Evolutionary conservation across 116 monocot species (phyloP).

Genomic region (Cymodocea nodosa): DNA sequence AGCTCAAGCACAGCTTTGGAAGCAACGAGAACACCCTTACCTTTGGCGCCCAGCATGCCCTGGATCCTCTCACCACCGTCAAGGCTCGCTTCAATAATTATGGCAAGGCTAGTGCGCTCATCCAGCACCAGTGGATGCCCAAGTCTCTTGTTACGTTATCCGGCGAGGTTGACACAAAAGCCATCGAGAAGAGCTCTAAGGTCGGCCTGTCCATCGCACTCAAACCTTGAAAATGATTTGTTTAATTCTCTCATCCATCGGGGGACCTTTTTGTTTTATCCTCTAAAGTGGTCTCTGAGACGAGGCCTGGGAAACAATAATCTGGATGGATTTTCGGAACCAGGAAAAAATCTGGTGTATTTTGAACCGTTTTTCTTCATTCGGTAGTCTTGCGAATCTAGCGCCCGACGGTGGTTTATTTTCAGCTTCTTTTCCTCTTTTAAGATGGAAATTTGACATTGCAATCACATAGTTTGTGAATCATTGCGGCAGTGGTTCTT

Average conservation of each 20-base stretch:
- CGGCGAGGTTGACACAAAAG: slow-evolving; percentile 89
- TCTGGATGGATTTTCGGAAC: not conserved
- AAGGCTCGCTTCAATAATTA: slow-evolving; percentile 83
- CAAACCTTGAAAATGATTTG: slow-evolving; percentile 29
- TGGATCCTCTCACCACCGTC: slow-evolving; percentile 60
- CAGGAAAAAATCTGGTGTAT: not conserved
- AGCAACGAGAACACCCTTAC: slow-evolving; percentile 68
- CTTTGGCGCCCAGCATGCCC: slow-evolving; percentile 61
- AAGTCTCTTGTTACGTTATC: slow-evolving; percentile 70
- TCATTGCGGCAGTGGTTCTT: too few relatives aligned
- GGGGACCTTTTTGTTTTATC: not conserved
- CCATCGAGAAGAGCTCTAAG: slow-evolving; percentile 90
- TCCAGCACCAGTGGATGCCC: slow-evolving; percentile 84
- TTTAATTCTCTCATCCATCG: not conserved
- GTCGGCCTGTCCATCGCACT: slow-evolving; percentile 76
- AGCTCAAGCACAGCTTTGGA: slow-evolving; percentile 59
- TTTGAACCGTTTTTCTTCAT: slow-evolving; percentile 3
- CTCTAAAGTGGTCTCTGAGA: not conserved
- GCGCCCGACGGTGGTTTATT: not conserved
- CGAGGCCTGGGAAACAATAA: not conserved
- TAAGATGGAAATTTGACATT: too few relatives aligned
- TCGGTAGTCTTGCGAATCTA: not conserved
- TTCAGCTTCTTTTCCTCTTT: not conserved
- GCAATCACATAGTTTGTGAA: too few relatives aligned
- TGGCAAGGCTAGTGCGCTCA: slow-evolving; percentile 64